Evolutionary conservation across 306 rosid species (phyloP), one percentile per base, ranked within the genome.

Genomic region (Psophocarpus tetragonolobus): DNA sequence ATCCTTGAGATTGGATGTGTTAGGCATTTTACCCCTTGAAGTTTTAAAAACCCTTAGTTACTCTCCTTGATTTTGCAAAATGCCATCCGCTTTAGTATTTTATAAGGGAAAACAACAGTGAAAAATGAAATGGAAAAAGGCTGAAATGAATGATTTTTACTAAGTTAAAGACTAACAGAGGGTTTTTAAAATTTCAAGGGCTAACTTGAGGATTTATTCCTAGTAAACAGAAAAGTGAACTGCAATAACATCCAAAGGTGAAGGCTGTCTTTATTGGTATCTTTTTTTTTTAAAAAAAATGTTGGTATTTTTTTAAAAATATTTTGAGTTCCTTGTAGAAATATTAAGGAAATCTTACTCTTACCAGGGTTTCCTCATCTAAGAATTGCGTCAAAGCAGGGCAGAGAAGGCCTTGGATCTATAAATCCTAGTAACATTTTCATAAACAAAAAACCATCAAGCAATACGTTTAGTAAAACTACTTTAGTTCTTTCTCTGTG

Each of bases 331-430:
- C 6, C 8, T 4, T 44, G 4, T 5, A 51, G 62, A 60, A 75
- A 21, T 48, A n/a, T 10, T 7, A 20, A 47, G 51, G 7, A 75
- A 75, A 44, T 32, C 26, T 33, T 75, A 7, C 47, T 54, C 30
- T 57, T 4, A 57, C 64, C 17, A 6, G 1, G 33, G 64, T 54
- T 15, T 54, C 62, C 51, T 35, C 39, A 50, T 63, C 50, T 48
- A 1, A 45, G 38, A 47, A 64, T 32, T 64, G 38, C 21, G 32
- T 76, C 29, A 38, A 65, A 64, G 65, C 32, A 17, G 57, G 75
- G 71, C 3, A 72, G 77, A 56, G 77, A 56, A 71, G 26, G 53
- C 26, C 53, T 54, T 30, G 10, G 53, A 23, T 30, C 66, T 17
- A 60, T 75, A 30, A 61, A 61, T 45, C 23, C 11, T 15, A 32